Base-by-base conservation (phyloP, 306 rosid genomes). In the Herpetospermum pedunculosum region DNA sequence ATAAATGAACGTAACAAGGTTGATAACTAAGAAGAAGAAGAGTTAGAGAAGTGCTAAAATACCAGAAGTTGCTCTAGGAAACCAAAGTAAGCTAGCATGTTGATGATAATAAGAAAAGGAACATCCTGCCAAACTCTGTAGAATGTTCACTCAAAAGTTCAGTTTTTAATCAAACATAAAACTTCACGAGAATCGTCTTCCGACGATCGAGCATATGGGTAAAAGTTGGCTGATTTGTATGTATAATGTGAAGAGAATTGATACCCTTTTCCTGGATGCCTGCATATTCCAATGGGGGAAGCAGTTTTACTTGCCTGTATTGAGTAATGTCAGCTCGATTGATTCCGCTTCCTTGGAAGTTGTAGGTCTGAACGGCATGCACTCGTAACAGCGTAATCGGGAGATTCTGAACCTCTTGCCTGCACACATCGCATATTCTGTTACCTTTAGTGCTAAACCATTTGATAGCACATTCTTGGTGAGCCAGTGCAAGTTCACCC, bases 381-480 rank as follows among this genome's bases (percentile, higher is more conserved):
- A 88, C 65, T 67, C 87, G 86, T 30, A 82, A 70, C 52, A 92
- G 97, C 3, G 96, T 85, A 81, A 86, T 90, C 14, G 97, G 83
- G 59, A 92, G 84, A 78, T 92, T 92, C 80, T 80, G 80, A 76
- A 92, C 96, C 64, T 88, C 96, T 81, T 92, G 87, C 78, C 79
- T 81, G 92, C 97, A 92, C 46, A 92, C 94, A 34, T 92, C 97
- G 60, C 97, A 92, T 74, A 81, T 89, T 80, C 85, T 82, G 63
- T 89, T 92, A 34, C 97, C 97, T 82, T 92, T 92, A 15, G 88
- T 86, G 80, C 92, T 81, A 81, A 92, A 92, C 97, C 97, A 92
- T 85, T 92, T 89, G 41, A 89, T 67, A 54, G 86, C 90, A 65
- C 96, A 92, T 67, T 85, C 89, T 81, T 80, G 86, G 80, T 92